Base-by-base conservation (phyloP, 2,329 filamentous ascomycete genomes). In the Fusarium sp. region DNA sequence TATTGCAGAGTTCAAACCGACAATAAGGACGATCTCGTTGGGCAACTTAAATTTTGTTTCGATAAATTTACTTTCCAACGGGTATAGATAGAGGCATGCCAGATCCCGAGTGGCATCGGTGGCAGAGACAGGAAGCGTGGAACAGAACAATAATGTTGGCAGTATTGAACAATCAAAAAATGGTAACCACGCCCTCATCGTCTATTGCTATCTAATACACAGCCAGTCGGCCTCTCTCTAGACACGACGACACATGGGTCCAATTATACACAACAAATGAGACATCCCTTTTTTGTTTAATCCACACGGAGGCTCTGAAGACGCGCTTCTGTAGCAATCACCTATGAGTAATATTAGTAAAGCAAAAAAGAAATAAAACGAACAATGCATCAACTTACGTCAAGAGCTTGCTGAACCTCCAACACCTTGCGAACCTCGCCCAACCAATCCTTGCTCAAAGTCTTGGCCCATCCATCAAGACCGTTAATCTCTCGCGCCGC, bases 401-500 rank as follows among this genome's bases (percentile, higher is more conserved):
- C 96, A 75, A 99, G 85, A 75, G 96, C 96, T 82, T 99, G 96
- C 81, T 92, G 90, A 69, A 98, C 96, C 82, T 99, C 96, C 75
- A 99, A 84, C 69, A 97, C 93, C 82, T 94, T 92, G 78, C 96
- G 89, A 66, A 94, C 92, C 84, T 99, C 96, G 52, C 86, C 87
- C 71, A 99, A 81, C 96, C 96, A 99, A 80, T 99, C 96, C 75
- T 92, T 90, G 80, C 93, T 96, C 76, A 99, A 82, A 40, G 94
- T 95, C 85, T 96, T 97, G 47, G 95, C 94, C 96, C 96, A 99
- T 25, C 96, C 96, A 65, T 91, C 87, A 46, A 99, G 84, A 3
- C 90, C 88, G 77, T 98, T 99, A 91, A 99, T 96, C 82, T 99
- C 96, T 69, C 96, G 86, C 15, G 96, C 94, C 4, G 96, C 96